A percentile compares a stretch with the other conserved stretches of the same genome.
Evolutionary conservation across 495 filamentous ascomycete species (phyloP).

Genomic region (Hypoxylon cercidicola): DNA sequence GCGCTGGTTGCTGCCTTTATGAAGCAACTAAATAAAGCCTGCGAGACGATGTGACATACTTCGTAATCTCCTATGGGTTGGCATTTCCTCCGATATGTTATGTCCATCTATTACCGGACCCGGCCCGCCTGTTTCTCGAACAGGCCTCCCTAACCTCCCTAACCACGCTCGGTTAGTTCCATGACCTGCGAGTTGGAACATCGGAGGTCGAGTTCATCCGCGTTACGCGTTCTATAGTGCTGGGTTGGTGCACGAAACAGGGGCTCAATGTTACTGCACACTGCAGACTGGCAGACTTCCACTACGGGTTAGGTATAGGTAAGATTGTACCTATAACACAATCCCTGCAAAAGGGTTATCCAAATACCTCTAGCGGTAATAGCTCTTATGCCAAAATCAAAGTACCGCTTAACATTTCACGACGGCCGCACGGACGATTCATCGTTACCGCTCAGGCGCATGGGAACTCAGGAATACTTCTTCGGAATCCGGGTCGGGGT

Average conservation of each 20-base stretch:
- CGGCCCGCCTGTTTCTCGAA: too few species aligned
- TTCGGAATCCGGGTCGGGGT: conserved; percentile 20
- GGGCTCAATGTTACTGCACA: too few species aligned
- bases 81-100: background rate
- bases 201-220: background rate
- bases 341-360: background rate
- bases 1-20: background rate
- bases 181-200: background rate
- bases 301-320: too few species aligned
- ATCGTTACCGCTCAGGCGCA: too few species aligned
- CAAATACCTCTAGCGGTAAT: background rate
- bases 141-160: too few species aligned
- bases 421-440: too few species aligned
- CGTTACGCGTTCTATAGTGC: background rate
- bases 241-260: too few species aligned
- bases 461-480: too few species aligned
- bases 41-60: too few species aligned
- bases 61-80: background rate
- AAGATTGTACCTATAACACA: background rate
- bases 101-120: too few species aligned
- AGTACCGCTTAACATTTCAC: background rate
- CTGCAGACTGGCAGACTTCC: too few species aligned
- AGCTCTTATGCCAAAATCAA: background rate
- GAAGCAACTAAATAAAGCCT: background rate
- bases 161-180: background rate